Evolutionary conservation across 2,329 filamentous ascomycete genomes (phyloP).

Genomic region (Ambrosiella xylebori): DNA sequence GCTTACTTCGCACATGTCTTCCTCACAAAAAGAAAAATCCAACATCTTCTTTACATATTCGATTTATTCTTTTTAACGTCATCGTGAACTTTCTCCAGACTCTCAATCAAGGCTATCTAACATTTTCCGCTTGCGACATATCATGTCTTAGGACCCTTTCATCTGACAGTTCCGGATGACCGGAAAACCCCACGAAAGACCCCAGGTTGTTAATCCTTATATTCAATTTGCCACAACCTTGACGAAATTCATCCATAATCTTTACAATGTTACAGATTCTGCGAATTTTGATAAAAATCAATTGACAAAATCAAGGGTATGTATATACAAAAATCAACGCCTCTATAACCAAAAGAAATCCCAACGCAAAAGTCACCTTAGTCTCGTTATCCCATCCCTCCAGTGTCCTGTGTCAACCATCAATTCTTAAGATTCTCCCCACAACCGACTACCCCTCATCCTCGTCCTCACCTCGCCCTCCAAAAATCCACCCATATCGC

Average conservation of each 20-base stretch:
- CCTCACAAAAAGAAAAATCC: neutral
- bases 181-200: too few species aligned
- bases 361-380: neutral
- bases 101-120: neutral
- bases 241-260: neutral
- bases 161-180: too few species aligned
- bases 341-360: neutral
- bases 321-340: too few species aligned
- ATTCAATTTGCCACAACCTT: too few species aligned
- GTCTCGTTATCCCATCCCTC: neutral
- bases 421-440: neutral
- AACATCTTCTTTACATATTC: neutral
- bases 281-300: too few species aligned
- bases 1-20: too few species aligned
- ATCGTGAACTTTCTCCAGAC: neutral
- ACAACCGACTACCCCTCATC: constrained; percentile 10
- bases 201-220: too few species aligned
- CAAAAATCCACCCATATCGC: neutral
- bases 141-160: too few species aligned
- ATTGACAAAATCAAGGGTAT: too few species aligned
- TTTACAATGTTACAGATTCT: neutral
- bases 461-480: constrained; percentile 6
- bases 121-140: too few species aligned
- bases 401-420: constrained; percentile 1
- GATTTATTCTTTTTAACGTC: too few species aligned